These are phyloP conservation scores for Globisporangium cystogenes DNA, from an alignment of 352 stramenopile genomes.

Conservation along the genomic window DNA sequence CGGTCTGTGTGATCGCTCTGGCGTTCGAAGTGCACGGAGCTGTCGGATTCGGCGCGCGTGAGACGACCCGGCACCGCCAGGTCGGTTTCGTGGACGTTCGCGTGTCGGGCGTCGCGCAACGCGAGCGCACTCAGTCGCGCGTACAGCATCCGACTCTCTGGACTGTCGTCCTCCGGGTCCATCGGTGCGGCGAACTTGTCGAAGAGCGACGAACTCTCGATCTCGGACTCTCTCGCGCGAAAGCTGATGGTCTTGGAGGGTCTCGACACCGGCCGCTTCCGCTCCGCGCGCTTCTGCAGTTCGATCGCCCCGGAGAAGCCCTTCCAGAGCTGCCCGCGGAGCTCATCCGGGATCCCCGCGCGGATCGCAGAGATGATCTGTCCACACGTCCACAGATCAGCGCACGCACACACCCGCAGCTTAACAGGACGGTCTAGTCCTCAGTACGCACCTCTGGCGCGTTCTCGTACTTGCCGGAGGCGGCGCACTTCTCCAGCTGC, in stretches of 20 bases:
- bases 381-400: background rate
- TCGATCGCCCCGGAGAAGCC: conserved; percentile 61
- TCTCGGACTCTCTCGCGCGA: conserved; percentile 9
- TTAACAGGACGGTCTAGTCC: too few relatives aligned
- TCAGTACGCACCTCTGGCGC: conserved; percentile 56
- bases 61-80: conserved; percentile 3
- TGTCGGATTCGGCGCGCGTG: conserved; percentile 29
- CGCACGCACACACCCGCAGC: background rate
- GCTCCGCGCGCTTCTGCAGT: conserved; percentile 50
- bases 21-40: conserved; percentile 33
- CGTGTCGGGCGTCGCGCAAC: conserved; percentile 29
- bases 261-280: conserved; percentile 47
- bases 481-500: conserved; percentile 73
- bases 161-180: conserved; percentile 29
- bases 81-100: background rate
- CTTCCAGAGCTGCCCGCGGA: conserved; percentile 70
- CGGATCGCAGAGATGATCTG: conserved; percentile 74
- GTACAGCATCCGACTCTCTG: conserved; percentile 65
- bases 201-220: conserved; percentile 23
- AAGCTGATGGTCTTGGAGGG: conserved; percentile 41
- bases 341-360: conserved; percentile 69
- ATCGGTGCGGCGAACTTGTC: conserved; percentile 42
- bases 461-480: conserved; percentile 46
- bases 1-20: conserved; percentile 27
- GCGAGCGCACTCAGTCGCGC: conserved; percentile 46